A percentile compares a stretch with the other conserved stretches of the same genome.
phyloP scores from a whole-genome alignment of 257 asterid genomes.

The Pogostemon cablin region DNA sequence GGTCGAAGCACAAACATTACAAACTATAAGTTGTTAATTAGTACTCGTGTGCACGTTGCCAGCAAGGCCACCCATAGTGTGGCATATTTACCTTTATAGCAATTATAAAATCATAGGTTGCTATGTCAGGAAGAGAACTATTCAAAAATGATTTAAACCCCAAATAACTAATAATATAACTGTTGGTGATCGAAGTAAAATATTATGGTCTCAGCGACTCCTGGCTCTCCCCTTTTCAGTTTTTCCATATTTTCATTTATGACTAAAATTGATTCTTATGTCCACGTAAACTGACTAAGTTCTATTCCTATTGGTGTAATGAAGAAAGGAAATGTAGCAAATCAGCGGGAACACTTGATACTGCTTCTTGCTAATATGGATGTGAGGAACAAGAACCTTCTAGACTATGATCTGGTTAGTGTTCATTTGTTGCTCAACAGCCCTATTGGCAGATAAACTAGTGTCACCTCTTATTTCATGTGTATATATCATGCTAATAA shows the following conservation, averaged over 20 bases:
- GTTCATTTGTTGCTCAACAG: slow-evolving; percentile 26
- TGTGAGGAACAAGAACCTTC: slow-evolving; percentile 65
- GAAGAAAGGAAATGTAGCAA: slow-evolving; percentile 97
- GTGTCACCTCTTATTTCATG: slow-evolving; percentile 23
- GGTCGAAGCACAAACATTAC: not conserved
- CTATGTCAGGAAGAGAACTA: too few species aligned
- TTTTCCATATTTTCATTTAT: not conserved
- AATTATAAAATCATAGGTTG: too few species aligned
- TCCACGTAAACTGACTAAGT: slow-evolving; percentile 35
- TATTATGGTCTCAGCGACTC: not conserved
- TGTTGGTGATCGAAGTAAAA: not conserved
- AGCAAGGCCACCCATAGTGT: not conserved
- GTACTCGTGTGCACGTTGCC: not conserved
- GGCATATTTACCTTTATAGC: not conserved
- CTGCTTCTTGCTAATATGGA: slow-evolving; percentile 95
- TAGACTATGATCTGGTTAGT: slow-evolving; percentile 59
- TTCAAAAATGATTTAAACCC: not conserved
- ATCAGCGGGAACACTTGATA: slow-evolving; percentile 97
- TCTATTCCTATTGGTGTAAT: slow-evolving; percentile 41
- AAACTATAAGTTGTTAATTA: not conserved
- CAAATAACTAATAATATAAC: not conserved
- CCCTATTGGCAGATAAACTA: slow-evolving; percentile 21
- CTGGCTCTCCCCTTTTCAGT: not conserved
- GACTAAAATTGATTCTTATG: slow-evolving; percentile 23
- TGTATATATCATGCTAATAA: slow-evolving; percentile 20